These are phyloP conservation scores for Populus tremula DNA, from an alignment of 345 rosid species.

Conservation along the genomic window DNA sequence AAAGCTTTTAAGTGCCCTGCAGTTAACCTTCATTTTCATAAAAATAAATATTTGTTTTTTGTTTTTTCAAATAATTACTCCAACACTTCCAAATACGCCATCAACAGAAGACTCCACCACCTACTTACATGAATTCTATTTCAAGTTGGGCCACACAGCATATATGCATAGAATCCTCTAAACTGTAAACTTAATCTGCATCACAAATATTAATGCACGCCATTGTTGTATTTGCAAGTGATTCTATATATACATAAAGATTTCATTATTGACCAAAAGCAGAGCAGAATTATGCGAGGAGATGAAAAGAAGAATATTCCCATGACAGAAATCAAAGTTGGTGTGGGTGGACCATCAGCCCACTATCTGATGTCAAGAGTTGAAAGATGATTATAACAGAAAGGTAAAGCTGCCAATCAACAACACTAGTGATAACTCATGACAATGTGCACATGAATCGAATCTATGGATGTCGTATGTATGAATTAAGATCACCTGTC, in stretches of 20 bases:
- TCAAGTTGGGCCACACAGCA: constrained; percentile 20
- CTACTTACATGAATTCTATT: constrained; percentile 21
- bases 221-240: neutral
- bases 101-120: neutral
- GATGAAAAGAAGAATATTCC: neutral
- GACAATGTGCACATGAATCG: neutral
- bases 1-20: neutral
- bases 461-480: neutral
- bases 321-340: neutral
- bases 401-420: constrained; percentile 3
- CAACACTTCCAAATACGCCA: neutral
- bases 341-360: constrained; percentile 33
- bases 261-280: neutral
- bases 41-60: too few relatives aligned
- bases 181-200: neutral
- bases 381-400: neutral
- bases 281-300: neutral
- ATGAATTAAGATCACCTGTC: neutral
- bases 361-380: constrained; percentile 21
- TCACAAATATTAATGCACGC: neutral
- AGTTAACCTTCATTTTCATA: too few relatives aligned
- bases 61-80: too few relatives aligned
- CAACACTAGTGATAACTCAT: neutral
- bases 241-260: neutral
- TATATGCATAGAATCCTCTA: neutral